These are phyloP conservation scores for Aethionema arabicum DNA, from an alignment of 345 rosid species.

Conservation along the genomic window DNA sequence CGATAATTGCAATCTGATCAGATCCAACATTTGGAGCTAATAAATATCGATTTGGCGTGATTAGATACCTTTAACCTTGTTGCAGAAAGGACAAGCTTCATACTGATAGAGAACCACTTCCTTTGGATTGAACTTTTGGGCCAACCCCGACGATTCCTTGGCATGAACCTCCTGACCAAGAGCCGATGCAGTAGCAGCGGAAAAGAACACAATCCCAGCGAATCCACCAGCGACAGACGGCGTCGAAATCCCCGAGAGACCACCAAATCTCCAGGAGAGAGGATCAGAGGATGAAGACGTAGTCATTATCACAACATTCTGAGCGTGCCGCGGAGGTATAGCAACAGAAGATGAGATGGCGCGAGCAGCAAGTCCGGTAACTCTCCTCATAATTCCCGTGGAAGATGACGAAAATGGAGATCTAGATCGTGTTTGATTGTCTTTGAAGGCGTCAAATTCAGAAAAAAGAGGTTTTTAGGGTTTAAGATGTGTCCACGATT, in stretches of 20 bases:
- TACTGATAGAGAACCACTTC: slow-evolving; percentile 91
- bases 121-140: slow-evolving; percentile 49
- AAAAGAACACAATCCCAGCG: slow-evolving; percentile 50
- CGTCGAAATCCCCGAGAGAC: slow-evolving; percentile 30
- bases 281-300: slow-evolving; percentile 30
- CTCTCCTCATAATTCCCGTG: slow-evolving; percentile 49
- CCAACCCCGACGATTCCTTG: slow-evolving; percentile 48
- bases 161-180: slow-evolving; percentile 58
- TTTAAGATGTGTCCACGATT: slow-evolving; percentile 35
- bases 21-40: slow-evolving; percentile 13
- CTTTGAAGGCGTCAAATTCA: slow-evolving; percentile 6
- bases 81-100: slow-evolving; percentile 97
- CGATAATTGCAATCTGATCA: slow-evolving; percentile 1
- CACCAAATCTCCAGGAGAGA: slow-evolving; percentile 35
- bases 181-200: slow-evolving; percentile 51
- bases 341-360: slow-evolving; percentile 40
- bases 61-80: slow-evolving; percentile 80
- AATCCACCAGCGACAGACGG: slow-evolving; percentile 44
- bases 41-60: neutral
- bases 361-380: slow-evolving; percentile 43
- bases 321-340: slow-evolving; percentile 43
- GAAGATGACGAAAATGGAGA: neutral
- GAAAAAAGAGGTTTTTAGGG: slow-evolving; percentile 29
- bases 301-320: slow-evolving; percentile 38
- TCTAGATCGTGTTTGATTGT: slow-evolving; percentile 22